Conservation (phyloP, 2,329 filamentous ascomycete species). For the Microcyclospora tardicrescens region DNA sequence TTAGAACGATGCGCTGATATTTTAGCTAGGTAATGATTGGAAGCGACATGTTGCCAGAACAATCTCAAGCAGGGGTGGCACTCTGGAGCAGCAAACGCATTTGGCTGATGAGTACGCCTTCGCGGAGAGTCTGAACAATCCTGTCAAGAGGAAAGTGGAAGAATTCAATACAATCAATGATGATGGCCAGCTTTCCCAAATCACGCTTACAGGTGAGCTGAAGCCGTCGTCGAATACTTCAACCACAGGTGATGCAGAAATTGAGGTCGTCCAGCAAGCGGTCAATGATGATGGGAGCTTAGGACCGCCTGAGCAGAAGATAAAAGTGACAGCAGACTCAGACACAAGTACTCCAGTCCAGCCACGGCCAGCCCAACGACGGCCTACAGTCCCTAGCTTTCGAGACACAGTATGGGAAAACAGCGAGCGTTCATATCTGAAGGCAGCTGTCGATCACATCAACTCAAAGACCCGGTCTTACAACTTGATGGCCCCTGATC, state of each 20-base stretch:
- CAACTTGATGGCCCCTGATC: constrained; percentile 84
- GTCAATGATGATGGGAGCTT: constrained; percentile 17
- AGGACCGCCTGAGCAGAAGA: constrained; percentile 10
- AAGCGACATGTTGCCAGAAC: constrained; percentile 64
- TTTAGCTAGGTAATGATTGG: constrained; percentile 47
- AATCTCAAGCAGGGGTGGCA: constrained; percentile 66
- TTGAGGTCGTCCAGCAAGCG: constrained; percentile 27
- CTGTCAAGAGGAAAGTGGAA: constrained; percentile 33
- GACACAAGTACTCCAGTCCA: neutral
- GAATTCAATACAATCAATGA: constrained; percentile 32
- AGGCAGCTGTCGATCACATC: constrained; percentile 60
- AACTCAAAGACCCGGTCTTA: constrained; percentile 76
- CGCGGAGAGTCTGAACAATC: constrained; percentile 57
- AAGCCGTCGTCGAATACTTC: constrained; percentile 15
- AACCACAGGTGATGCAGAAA: constrained; percentile 13
- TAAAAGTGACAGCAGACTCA: constrained; percentile 9
- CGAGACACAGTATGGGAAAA: constrained; percentile 66
- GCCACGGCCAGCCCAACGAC: constrained; percentile 3
- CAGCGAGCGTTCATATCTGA: constrained; percentile 61
- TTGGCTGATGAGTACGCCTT: constrained; percentile 60
- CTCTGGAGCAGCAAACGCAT: constrained; percentile 57
- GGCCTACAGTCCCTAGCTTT: constrained; percentile 39
- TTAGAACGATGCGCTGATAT: constrained; percentile 66
- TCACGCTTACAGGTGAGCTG: constrained; percentile 33
- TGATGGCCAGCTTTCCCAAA: constrained; percentile 36